Evolutionary conservation across 176 grass and related monocot species (phyloP), one percentile per base, ranked within the genome.

Genomic region (Tillandsia leiboldiana): DNA sequence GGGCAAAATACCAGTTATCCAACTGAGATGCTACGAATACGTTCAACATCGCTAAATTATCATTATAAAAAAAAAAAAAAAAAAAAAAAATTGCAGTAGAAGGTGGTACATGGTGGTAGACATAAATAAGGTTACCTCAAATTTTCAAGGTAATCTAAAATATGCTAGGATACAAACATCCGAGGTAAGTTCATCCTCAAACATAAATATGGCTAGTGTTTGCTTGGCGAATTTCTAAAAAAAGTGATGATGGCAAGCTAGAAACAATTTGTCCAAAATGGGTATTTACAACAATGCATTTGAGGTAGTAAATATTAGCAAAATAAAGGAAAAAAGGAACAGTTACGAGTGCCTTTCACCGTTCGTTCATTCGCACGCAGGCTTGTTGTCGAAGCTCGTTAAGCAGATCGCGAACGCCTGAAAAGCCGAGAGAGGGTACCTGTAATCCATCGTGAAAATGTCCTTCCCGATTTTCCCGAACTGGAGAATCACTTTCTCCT

Each of bases 381-480:
- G 94, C 42, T 99, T 99, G 12, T 84, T 93, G 78, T 93, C 94
- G 2, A 99, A 99, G 87, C 94, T 99, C 4, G 94, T 93, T 76
- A 99, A 77, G 87, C 94, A 93, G 64, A 99, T 93, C 0, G 90
- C 87, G 2, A 99, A 99, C 27, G 94, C 94, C 75, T 99, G 90
- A 77, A 99, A 99, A 0, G 87, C 87, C 0, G 94, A 99, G 49
- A 99, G 80, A 7, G 94, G 94, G 51, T 99, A 99, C 20, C 84
- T 78, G 27, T 99, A 99, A 65, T 99, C 94, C 90, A 99, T 93
- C 9, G 90, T 93, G 51, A 99, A 99, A 64, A 99, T 99, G 72
- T 99, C 94, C 67, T 99, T 99, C n/a, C 94, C 94, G 1, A 99
- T 99, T 20, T 99, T 93, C 24, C 94, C 94, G 2, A 99, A 99